Evolutionary conservation across 176 grass and related monocot species (phyloP).

Genomic region (Poa pratensis): DNA sequence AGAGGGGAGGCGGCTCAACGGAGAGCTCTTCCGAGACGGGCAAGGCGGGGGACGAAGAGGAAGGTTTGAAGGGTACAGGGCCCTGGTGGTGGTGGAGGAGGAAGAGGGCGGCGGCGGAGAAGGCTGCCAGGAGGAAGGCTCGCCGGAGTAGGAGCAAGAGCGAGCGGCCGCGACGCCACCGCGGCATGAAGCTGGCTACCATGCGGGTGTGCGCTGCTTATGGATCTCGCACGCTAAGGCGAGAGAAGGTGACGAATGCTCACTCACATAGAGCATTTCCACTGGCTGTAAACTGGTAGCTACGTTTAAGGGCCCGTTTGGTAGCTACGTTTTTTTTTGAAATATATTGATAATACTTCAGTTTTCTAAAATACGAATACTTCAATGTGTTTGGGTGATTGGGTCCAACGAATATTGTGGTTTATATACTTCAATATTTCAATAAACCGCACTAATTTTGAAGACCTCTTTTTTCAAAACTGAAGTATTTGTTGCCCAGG

Average conservation of each 20-base stretch:
- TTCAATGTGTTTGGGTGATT: too few species aligned
- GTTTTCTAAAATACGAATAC: too few species aligned
- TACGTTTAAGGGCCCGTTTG: constrained; percentile 21
- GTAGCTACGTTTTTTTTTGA: too few species aligned
- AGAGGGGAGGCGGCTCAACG: constrained; percentile 11
- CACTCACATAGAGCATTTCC: too few species aligned
- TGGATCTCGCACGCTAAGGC: not conserved
- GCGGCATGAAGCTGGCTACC: constrained; percentile 13
- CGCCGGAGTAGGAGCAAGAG: constrained; percentile 25
- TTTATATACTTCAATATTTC: too few species aligned
- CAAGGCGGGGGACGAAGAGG: constrained; percentile 15
- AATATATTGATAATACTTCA: too few species aligned
- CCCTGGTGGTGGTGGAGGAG: constrained; percentile 39
- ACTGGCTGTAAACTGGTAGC: not conserved
- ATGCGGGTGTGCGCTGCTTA: not conserved
- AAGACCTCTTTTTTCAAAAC: too few species aligned
- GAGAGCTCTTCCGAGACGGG: constrained; percentile 4
- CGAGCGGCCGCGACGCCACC: constrained; percentile 32
- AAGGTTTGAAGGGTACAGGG: constrained; percentile 10
- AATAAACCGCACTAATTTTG: too few species aligned
- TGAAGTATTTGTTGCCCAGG: too few species aligned
- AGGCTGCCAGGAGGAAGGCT: constrained; percentile 38
- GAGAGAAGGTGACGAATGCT: too few species aligned
- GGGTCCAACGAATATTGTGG: too few species aligned
- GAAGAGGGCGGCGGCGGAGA: constrained; percentile 27